These are phyloP conservation scores for Mortierella hygrophila DNA, from an alignment of 192 early-diverging fungal genomes.

Conservation along the genomic window DNA sequence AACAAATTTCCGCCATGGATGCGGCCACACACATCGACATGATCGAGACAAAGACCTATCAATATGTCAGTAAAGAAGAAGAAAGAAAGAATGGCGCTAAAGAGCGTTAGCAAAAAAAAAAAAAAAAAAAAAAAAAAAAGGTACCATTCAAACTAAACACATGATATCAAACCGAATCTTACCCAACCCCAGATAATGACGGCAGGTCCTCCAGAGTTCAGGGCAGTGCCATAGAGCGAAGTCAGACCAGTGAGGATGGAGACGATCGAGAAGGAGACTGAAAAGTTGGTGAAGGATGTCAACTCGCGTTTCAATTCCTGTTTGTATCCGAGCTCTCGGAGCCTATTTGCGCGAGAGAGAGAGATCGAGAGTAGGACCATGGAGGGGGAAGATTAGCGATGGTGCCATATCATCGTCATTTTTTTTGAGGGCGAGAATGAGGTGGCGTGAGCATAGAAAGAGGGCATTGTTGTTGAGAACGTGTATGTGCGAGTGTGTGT, in stretches of 20 bases:
- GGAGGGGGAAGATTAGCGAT: background rate
- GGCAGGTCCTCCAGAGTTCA: slow-evolving; percentile 61
- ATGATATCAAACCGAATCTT: background rate
- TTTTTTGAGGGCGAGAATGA: background rate
- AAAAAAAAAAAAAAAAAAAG: no score
- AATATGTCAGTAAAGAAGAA: background rate
- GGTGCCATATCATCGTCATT: background rate
- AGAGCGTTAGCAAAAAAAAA: no score
- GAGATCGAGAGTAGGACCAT: background rate
- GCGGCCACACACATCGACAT: slow-evolving; percentile 58
- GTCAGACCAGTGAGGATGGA: slow-evolving; percentile 62
- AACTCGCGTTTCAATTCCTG: slow-evolving; percentile 64
- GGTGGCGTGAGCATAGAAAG: background rate
- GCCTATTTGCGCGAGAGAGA: slow-evolving; percentile 13
- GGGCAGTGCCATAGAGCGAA: slow-evolving; percentile 57
- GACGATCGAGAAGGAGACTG: slow-evolving; percentile 61
- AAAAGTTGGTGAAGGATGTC: slow-evolving; percentile 57
- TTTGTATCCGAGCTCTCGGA: slow-evolving; percentile 64
- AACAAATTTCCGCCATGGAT: slow-evolving; percentile 64
- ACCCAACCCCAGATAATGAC: slow-evolving; percentile 65
- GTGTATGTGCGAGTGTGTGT: background rate
- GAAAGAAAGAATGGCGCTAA: no score
- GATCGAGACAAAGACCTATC: slow-evolving; percentile 51
- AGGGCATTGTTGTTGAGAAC: background rate
- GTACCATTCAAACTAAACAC: background rate